A percentile compares a stretch with the other conserved stretches of the same genome.
Conservation (phyloP, 1,139 yeast species). For the Yamadazyma pseudoaaseri region DNA sequence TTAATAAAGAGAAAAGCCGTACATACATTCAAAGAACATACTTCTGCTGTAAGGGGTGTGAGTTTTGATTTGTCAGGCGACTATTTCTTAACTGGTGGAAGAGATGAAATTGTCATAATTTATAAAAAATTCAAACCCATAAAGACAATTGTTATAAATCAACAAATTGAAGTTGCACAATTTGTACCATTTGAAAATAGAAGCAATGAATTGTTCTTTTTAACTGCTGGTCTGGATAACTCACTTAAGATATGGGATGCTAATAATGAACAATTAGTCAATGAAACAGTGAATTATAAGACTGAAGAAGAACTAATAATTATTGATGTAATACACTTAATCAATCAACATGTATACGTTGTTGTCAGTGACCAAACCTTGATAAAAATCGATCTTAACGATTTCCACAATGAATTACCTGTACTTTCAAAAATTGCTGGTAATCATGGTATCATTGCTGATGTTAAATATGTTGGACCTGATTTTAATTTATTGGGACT, state of each 20-base stretch:
- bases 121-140: conserved; percentile 58
- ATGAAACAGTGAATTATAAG: conserved; percentile 43
- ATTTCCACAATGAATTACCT: conserved; percentile 31
- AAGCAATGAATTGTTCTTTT: conserved; percentile 35
- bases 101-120: conserved; percentile 76
- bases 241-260: conserved; percentile 62
- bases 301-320: conserved; percentile 70
- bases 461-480: conserved; percentile 75
- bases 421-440: conserved; percentile 70
- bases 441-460: conserved; percentile 95
- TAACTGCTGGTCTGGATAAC: conserved; percentile 83
- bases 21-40: conserved; percentile 68
- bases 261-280: conserved; percentile 34
- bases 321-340: conserved; percentile 49
- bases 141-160: conserved; percentile 70
- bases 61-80: conserved; percentile 58
- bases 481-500: conserved; percentile 58
- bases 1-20: conserved; percentile 73
- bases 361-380: conserved; percentile 86
- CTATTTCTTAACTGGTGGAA: conserved; percentile 74
- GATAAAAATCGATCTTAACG: conserved; percentile 45
- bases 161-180: conserved; percentile 81
- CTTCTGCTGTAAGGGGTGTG: conserved; percentile 83
- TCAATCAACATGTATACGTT: conserved; percentile 26
- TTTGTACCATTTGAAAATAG: conserved; percentile 42